These are phyloP conservation scores for Umbilicus rupestris DNA, from an alignment of 164 flowering plant species.

Conservation along the genomic window DNA sequence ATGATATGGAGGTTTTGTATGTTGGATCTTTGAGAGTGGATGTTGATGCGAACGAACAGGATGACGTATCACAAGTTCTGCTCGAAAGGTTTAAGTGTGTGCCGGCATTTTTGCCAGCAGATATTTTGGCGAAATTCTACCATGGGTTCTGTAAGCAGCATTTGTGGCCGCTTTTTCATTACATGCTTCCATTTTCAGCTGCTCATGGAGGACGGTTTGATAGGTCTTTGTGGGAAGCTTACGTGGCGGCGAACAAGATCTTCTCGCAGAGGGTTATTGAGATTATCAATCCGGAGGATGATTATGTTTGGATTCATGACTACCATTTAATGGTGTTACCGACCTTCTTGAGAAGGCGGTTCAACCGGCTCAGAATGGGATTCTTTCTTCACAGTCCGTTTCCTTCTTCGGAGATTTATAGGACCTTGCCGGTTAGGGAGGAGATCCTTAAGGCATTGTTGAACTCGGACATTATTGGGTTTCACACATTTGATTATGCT, in stretches of 20 bases:
- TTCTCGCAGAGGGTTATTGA: slow-evolving; percentile 21
- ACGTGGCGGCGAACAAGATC: slow-evolving; percentile 19
- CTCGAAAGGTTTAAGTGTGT: slow-evolving; percentile 23
- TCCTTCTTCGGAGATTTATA: slow-evolving; percentile 20
- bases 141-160: slow-evolving; percentile 16
- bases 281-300: slow-evolving; percentile 12
- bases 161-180: slow-evolving; percentile 22
- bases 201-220: slow-evolving; percentile 19
- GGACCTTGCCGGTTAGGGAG: slow-evolving; percentile 23
- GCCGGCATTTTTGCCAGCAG: slow-evolving; percentile 20
- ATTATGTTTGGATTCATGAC: slow-evolving; percentile 21
- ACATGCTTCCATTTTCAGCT: slow-evolving; percentile 21
- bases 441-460: slow-evolving; percentile 23
- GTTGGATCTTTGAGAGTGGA: slow-evolving; percentile 25
- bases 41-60: slow-evolving; percentile 21
- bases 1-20: slow-evolving; percentile 26
- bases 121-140: slow-evolving; percentile 15
- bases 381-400: slow-evolving; percentile 22
- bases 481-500: slow-evolving; percentile 28
- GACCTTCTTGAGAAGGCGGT: slow-evolving; percentile 23
- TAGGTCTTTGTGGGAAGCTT: slow-evolving; percentile 23
- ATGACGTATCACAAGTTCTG: slow-evolving; percentile 21
- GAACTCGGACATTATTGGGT: slow-evolving; percentile 22
- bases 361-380: slow-evolving; percentile 24
- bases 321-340: slow-evolving; percentile 27